A percentile compares a stretch with the other conserved stretches of the same genome.
phyloP scores from a whole-genome alignment of 371 early-diverging fungal genomes.

The Mortierella sp. region DNA sequence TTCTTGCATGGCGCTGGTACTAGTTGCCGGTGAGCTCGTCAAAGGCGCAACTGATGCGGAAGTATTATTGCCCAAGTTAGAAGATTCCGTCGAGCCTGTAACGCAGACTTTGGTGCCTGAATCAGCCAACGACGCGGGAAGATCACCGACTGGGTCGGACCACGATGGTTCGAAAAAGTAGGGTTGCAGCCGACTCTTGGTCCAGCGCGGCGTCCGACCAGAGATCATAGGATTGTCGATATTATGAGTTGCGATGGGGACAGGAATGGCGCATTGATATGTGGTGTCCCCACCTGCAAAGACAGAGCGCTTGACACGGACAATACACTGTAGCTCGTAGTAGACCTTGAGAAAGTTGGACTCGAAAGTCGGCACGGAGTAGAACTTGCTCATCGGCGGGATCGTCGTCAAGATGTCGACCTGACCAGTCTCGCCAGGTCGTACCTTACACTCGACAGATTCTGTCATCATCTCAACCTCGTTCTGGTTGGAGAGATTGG shows the following conservation, averaged over 20 bases:
- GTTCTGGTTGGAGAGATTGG: slow-evolving; percentile 39
- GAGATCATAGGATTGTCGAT: slow-evolving; percentile 49
- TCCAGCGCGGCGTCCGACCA: slow-evolving; percentile 52
- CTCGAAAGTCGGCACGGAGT: slow-evolving; percentile 46
- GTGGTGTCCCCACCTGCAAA: slow-evolving; percentile 51
- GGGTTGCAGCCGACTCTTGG: slow-evolving; percentile 51
- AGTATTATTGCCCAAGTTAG: too few species aligned
- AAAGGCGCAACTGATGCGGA: slow-evolving; percentile 28
- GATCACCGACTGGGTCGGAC: slow-evolving; percentile 44
- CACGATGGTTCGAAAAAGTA: slow-evolving; percentile 44
- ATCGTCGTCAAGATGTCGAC: slow-evolving; percentile 50
- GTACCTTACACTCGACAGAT: slow-evolving; percentile 47
- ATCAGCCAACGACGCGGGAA: too few species aligned
- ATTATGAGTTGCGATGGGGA: slow-evolving; percentile 52
- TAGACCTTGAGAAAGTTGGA: slow-evolving; percentile 55
- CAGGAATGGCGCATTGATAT: slow-evolving; percentile 35
- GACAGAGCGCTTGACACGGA: slow-evolving; percentile 47
- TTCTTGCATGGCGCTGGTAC: slow-evolving; percentile 44
- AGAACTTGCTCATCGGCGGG: slow-evolving; percentile 31
- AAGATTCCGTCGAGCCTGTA: too few species aligned
- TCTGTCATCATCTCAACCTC: slow-evolving; percentile 47
- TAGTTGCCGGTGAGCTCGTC: slow-evolving; percentile 5
- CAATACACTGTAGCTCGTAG: slow-evolving; percentile 38
- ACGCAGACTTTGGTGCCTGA: too few species aligned
- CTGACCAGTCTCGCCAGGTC: slow-evolving; percentile 42